Base-by-base conservation (phyloP, 2,329 filamentous ascomycete species). In the Fusarium secorum region DNA sequence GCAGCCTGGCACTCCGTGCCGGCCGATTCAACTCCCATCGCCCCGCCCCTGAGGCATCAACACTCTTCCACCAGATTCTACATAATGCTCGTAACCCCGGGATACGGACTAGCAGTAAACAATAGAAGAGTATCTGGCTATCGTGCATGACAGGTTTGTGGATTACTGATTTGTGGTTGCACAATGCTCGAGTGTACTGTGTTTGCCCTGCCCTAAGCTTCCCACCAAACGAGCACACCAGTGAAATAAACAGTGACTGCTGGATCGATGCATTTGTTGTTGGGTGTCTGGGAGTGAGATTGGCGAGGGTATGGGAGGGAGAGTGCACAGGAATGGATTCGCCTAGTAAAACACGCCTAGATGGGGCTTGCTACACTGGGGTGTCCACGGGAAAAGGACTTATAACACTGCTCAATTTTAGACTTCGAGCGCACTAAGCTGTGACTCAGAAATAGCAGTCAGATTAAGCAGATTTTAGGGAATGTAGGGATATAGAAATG, bases 1-100 rank as follows among this genome's bases (percentile, higher is more conserved):
- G 61, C 48, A 46, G 41, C 33, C 28, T 28, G 15, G 24, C 18
- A 41, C 28, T 52, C 41, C 18, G 18, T 11, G 42, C 32, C 20
- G 20, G 18, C 38, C 36, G 28, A 28, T 46, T 20, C 36, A 35
- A 22, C 11, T 32, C 36, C n/a, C 32, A 3, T 30, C 10, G 35
- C 24, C 24, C 26, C 20, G 38, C 60, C 42, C 38, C 36, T 54
- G 48, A 62, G 28, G 24, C 36, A 18, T 17, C 33, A 18, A 32
- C 56, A 67, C 63, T 56, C 49, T 55, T 67, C 56, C n/a, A 56
- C 33, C 11, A 67, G 5, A 44, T 52, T 67, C 55, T 51, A 28
- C 18, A 15, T 4, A 49, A 41, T 13, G 6, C 18, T 22, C 11
- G 33, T 62, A 56, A 8, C 28, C 22, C 22, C 11, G 11, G 39